Conservation (phyloP, 495 filamentous ascomycete species). For the Penicillium coprophilum region DNA sequence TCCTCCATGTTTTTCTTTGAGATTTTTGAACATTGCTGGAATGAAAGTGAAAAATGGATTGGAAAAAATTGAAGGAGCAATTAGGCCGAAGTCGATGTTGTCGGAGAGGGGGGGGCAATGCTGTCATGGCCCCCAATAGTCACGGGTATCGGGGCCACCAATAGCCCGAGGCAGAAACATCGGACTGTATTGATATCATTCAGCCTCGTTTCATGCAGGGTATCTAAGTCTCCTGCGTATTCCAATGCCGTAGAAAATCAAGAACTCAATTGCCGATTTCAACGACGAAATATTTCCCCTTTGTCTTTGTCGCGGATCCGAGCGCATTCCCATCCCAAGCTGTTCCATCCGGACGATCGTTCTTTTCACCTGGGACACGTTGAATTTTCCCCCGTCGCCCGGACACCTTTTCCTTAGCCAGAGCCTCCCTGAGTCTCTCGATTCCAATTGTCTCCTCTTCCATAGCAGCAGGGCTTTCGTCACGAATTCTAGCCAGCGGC, state of each 20-base stretch:
- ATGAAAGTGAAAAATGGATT: neutral
- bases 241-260: neutral
- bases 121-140: conserved; percentile 4
- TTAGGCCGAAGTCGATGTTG: conserved; percentile 3
- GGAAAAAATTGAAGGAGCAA: neutral
- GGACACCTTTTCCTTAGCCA: conserved; percentile 53
- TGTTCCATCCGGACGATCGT: conserved; percentile 37
- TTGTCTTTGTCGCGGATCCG: conserved; percentile 60
- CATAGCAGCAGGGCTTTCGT: conserved; percentile 64
- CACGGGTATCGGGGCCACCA: neutral
- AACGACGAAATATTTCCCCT: conserved; percentile 77
- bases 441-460: conserved; percentile 55
- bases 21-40: conserved; percentile 39
- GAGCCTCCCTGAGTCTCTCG: conserved; percentile 49
- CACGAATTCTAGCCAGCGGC: conserved; percentile 75
- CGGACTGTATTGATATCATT: neutral
- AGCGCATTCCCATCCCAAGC: conserved; percentile 67
- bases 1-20: conserved; percentile 41
- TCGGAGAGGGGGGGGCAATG: conserved; percentile 12
- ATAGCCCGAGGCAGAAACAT: conserved; percentile 2
- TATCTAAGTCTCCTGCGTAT: neutral
- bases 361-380: conserved; percentile 33
- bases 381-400: conserved; percentile 51
- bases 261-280: conserved; percentile 49
- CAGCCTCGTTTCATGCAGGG: neutral